Conservation (phyloP, 2,329 filamentous ascomycete species). For the Cytospora piceicola region DNA sequence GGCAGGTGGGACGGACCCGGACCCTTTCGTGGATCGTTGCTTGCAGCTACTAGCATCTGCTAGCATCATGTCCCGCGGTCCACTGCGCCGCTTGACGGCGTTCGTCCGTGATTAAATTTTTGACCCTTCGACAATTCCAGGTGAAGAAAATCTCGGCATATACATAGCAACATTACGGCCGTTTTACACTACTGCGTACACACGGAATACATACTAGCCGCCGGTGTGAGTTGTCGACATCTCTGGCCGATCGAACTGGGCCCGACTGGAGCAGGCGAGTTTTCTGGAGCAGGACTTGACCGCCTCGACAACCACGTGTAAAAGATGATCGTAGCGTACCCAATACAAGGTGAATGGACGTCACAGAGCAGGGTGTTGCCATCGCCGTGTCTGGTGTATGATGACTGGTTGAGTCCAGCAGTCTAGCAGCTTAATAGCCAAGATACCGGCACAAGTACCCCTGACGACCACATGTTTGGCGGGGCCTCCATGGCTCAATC, state of each 20-base stretch:
- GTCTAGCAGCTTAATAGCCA: too few relatives aligned
- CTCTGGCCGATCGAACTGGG: not conserved
- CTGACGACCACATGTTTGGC: not conserved
- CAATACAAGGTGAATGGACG: not conserved
- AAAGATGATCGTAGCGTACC: too few relatives aligned
- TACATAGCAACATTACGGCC: not conserved
- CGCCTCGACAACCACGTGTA: constrained; percentile 3
- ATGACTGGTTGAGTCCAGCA: too few relatives aligned
- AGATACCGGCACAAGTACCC: too few relatives aligned
- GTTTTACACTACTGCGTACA: too few relatives aligned
- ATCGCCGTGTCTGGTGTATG: not conserved
- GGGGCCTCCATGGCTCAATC: not conserved
- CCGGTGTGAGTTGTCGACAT: not conserved
- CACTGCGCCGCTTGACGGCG: not conserved
- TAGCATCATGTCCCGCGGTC: not conserved
- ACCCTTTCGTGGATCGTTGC: not conserved
- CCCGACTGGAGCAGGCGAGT: not conserved
- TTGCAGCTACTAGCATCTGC: too few relatives aligned
- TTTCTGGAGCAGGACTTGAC: not conserved
- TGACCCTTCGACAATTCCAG: not conserved
- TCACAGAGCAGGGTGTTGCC: not conserved
- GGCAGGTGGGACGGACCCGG: not conserved
- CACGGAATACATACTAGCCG: too few relatives aligned
- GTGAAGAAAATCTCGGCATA: not conserved
- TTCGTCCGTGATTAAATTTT: not conserved